Base-by-base conservation (phyloP, 208 protist genomes). In the Trypanosoma platydactyli region DNA sequence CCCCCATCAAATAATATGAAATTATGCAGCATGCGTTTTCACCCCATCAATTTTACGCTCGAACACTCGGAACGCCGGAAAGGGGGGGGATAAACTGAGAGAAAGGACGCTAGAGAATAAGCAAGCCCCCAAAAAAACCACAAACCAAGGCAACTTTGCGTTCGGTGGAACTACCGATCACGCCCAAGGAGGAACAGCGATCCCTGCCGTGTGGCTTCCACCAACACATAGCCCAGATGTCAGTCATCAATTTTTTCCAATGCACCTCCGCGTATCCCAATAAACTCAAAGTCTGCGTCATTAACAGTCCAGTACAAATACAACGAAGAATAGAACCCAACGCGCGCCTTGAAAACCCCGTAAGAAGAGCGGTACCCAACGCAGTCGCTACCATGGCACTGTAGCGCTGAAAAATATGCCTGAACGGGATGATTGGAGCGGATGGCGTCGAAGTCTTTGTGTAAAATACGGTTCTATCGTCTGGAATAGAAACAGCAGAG, bases 261-360 rank as follows among this genome's bases (percentile, higher is more conserved):
- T 55, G 45, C 22, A 93, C 72, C 5, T 71, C 72, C 2, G 77
- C 87, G 74, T 93, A 93, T 12, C 87, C 87, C 16, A 75, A 41
- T 12, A 73, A 67, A 63, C 69, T 68, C 27, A 93, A 71, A 12
- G 79, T 35, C 71, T 90, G 79, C 42, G 72, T 78, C 24, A 83
- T 5, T 2, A 68, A 20, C 24, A 81, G 22, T 1, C 71, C 69
- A 64, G 55, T 67, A 15, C 46, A 61, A 7, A 67, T 18, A 62
- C 49, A 20, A 52, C 57, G 75, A 33, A 59, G 16, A 38, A 50
- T 13, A 13, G 62, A n/a, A 16, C 62, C 35, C n/a, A 68, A 41
- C 11, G 27, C 18, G 1, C 45, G 69, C 24, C 22, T 52, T 38
- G 64, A 12, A 56, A 45, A 52, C 3, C 44, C 30, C 18, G 35